A percentile compares a stretch with the other conserved stretches of the same genome.
phyloP scores from a whole-genome alignment of 805 yeast genomes.

The Pichia californica region DNA sequence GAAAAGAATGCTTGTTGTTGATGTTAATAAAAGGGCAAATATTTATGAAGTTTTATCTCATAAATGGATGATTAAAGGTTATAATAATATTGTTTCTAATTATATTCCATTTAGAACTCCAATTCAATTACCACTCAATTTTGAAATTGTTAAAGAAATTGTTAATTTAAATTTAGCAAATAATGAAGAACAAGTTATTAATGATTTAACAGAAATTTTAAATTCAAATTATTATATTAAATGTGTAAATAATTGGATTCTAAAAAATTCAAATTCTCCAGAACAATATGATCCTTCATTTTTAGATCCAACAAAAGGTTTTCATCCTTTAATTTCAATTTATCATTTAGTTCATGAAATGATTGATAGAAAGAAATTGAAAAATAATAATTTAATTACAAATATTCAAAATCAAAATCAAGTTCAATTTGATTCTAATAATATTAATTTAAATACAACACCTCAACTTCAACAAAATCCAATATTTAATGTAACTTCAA shows the following conservation, averaged over 20 bases:
- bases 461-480: conserved; percentile 13
- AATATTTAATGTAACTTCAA: conserved; percentile 13
- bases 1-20: conserved; percentile 86
- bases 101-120: conserved; percentile 79
- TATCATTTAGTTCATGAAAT: conserved; percentile 85
- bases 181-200: conserved; percentile 48
- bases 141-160: conserved; percentile 64
- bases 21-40: conserved; percentile 74
- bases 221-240: conserved; percentile 59
- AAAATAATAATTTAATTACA: conserved; percentile 33
- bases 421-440: neutral
- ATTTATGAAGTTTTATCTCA: conserved; percentile 75
- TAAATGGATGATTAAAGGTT: conserved; percentile 94
- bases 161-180: conserved; percentile 69
- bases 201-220: conserved; percentile 52
- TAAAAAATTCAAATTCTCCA: conserved; percentile 29
- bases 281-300: conserved; percentile 23
- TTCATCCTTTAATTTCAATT: conserved; percentile 82
- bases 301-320: conserved; percentile 79
- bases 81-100: conserved; percentile 61
- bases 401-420: conserved; percentile 6
- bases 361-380: conserved; percentile 59
- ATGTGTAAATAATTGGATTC: conserved; percentile 59
- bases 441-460: conserved; percentile 1
- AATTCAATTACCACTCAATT: conserved; percentile 59